Base-by-base conservation (phyloP, 257 asterid genomes). In the Scutellaria minor region DNA sequence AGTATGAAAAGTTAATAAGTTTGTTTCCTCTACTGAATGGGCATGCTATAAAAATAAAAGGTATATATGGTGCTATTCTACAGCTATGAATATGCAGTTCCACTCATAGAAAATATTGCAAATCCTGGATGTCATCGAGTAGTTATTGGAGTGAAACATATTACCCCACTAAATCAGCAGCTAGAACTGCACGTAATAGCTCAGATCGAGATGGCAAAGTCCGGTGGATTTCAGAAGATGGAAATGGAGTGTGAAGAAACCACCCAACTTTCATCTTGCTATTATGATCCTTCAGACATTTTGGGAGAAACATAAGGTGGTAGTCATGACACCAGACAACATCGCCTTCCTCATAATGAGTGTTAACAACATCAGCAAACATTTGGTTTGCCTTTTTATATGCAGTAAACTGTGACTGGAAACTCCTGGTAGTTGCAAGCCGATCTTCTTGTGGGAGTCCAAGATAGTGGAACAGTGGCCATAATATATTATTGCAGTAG, bases 401-500 rank as follows among this genome's bases (percentile, higher is more conserved):
- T 11, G 98, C 97, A 47, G 79, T 82, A 88, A 90, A 92, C 79
- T 92, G 98, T 22, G 98, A 87, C 83, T 92, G 95, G 51, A 92
- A 92, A 80, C 96, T 92, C 83, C 97, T 83, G 56, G 98, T 92
- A 52, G 98, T 92, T 18, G 96, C 96, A 67, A 92, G 85, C 24
- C 97, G 95, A 67, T 92, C 98, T 80, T 92, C 98, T 80, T 92
- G 98, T 4, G 98, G 98, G 70, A 92, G 97, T 65, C 98, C 97
- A 66, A 92, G 89, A 71, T 92, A 92, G 83, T 92, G 98, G 80
- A 92, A 88, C 68, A 90, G 84, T 53, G 98, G 98, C 98, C 98
- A 92, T 46, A 92, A 73, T 70, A 92, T 90, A 68, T 92, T 92
- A 79, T 90, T 90, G 90, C 98, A 92, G 70, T 92, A 92, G 64